Conservation (phyloP, 768 basidiomycete species). For the Termitomyces sp. region DNA sequence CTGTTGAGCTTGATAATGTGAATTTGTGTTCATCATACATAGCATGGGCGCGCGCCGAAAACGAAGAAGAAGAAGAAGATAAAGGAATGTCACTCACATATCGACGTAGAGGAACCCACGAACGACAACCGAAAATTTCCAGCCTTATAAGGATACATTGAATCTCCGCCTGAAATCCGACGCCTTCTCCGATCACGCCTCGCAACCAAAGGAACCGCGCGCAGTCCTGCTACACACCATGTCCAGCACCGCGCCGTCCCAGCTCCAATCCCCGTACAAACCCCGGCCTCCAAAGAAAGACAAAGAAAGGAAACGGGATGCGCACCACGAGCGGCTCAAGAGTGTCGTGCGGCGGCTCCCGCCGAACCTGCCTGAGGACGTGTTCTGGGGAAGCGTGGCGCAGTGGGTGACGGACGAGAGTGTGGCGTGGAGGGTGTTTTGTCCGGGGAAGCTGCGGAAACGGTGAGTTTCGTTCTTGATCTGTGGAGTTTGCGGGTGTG, state of each 20-base stretch:
- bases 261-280: constrained; percentile 12
- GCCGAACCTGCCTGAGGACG: constrained; percentile 83
- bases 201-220: too few relatives aligned
- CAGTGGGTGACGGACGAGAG: constrained; percentile 79
- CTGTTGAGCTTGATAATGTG: constrained; percentile 63
- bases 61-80: not conserved
- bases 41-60: not conserved
- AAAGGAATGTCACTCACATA: not conserved
- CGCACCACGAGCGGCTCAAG: constrained; percentile 64
- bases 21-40: constrained; percentile 43
- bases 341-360: constrained; percentile 84
- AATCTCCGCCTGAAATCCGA: constrained; percentile 2
- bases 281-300: constrained; percentile 29
- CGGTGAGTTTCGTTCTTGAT: constrained; percentile 34
- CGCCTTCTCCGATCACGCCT: not conserved
- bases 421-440: constrained; percentile 58
- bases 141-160: not conserved
- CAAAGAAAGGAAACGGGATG: constrained; percentile 26
- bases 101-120: not conserved
- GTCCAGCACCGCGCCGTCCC: constrained; percentile 16
- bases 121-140: not conserved
- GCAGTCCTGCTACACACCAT: not conserved
- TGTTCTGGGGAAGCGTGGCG: constrained; percentile 92
- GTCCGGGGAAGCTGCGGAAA: constrained; percentile 64
- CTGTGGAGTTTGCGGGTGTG: not conserved